A percentile compares a stretch with the other conserved stretches of the same genome.
phyloP scores from a whole-genome alignment of 108 stramenopile genomes.

The Bacterosira constricta region DNA sequence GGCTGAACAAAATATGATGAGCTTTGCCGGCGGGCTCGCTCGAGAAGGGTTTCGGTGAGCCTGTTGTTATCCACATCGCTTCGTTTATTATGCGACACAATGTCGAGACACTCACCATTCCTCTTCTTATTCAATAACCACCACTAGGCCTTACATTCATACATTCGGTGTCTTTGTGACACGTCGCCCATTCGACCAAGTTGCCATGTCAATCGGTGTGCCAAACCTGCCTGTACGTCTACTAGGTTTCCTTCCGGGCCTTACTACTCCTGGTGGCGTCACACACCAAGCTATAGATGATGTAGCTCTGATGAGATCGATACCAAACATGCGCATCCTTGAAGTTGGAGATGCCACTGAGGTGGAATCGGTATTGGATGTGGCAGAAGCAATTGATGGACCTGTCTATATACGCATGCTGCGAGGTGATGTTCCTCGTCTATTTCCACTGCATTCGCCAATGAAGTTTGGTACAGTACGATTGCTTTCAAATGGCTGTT shows the following conservation, averaged over 20 bases:
- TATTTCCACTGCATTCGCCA: constrained; percentile 16
- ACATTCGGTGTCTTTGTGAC: constrained; percentile 35
- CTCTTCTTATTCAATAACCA: too few species aligned
- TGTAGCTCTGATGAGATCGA: constrained; percentile 15
- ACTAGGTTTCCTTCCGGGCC: constrained; percentile 27
- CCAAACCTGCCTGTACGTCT: constrained; percentile 24
- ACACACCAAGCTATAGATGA: constrained; percentile 41
- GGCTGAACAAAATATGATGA: constrained; percentile 39
- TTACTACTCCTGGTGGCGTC: constrained; percentile 31
- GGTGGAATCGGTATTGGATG: constrained; percentile 30
- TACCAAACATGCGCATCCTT: constrained; percentile 26
- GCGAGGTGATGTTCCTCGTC: constrained; percentile 22
- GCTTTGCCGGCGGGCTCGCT: constrained; percentile 27
- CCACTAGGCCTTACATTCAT: constrained; percentile 19
- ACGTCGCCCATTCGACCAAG: constrained; percentile 28
- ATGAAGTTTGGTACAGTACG: constrained; percentile 19
- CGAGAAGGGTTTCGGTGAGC: constrained; percentile 27
- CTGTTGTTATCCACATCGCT: too few species aligned
- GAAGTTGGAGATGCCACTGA: constrained; percentile 32
- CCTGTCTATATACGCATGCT: constrained; percentile 34
- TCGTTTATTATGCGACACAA: too few species aligned
- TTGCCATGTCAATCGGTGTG: constrained; percentile 28
- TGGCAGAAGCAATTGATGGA: constrained; percentile 15
- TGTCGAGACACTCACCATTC: too few species aligned
- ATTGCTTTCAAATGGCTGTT: constrained; percentile 15